Percentiles rank a stretch among this genome's conserved stretches.
These are phyloP conservation scores for Vigna nakashimae DNA, from an alignment of 306 rosid species.

Conservation along the genomic window DNA sequence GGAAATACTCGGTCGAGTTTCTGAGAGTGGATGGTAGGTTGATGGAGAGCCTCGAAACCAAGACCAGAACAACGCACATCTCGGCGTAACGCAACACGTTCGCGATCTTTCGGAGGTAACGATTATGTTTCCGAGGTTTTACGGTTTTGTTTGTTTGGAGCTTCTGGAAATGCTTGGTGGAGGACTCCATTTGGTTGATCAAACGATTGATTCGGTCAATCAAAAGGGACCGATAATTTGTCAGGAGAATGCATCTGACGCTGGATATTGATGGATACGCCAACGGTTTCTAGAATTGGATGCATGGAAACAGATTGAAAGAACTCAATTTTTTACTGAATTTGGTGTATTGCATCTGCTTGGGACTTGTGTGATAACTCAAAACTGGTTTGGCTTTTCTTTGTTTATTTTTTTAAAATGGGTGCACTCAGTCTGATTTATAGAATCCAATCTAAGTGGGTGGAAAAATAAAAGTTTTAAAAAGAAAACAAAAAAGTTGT, in stretches of 20 bases:
- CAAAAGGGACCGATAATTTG: constrained; percentile 44
- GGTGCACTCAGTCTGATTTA: constrained; percentile 44
- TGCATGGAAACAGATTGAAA: constrained; percentile 58
- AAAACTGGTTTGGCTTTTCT: constrained; percentile 4
- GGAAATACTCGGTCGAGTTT: constrained; percentile 63
- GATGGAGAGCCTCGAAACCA: constrained; percentile 65
- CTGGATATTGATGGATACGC: constrained; percentile 36
- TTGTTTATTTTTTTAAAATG: neutral
- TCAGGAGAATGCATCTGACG: constrained; percentile 38
- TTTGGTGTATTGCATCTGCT: neutral
- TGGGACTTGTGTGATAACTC: neutral
- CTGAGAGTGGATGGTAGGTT: constrained; percentile 66
- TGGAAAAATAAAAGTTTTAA: neutral
- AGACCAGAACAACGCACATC: constrained; percentile 60
- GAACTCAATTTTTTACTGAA: neutral
- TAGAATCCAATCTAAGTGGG: constrained; percentile 28
- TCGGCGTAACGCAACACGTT: constrained; percentile 63
- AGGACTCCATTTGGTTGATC: constrained; percentile 59
- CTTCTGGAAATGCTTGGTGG: constrained; percentile 51
- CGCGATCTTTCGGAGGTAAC: constrained; percentile 57
- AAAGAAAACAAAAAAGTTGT: neutral
- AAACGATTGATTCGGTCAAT: neutral
- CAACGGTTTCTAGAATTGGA: constrained; percentile 33
- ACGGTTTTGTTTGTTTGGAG: constrained; percentile 61
- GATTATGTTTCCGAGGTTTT: constrained; percentile 56